Evolutionary conservation across 495 filamentous ascomycete species (phyloP).

Genomic region (Lentithecium fluviatile): DNA sequence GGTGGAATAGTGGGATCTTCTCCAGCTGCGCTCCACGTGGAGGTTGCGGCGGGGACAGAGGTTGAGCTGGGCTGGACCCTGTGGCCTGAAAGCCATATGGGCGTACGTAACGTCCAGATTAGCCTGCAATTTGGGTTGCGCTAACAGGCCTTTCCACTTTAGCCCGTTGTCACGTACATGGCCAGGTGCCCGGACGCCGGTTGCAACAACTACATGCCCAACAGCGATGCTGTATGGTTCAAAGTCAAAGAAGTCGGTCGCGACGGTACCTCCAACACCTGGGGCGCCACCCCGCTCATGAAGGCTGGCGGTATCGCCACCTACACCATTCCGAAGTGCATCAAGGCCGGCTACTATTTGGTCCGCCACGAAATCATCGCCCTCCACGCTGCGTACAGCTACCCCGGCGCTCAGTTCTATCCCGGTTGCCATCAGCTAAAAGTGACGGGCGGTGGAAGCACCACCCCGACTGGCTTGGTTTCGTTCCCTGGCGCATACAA

Average conservation of each 20-base stretch:
- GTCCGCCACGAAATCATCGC: constrained; percentile 36
- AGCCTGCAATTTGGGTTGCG: no score
- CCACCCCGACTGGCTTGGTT: constrained; percentile 17
- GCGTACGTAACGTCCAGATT: background rate
- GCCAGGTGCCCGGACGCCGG: constrained; percentile 31
- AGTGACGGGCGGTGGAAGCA: constrained; percentile 23
- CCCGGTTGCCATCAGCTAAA: constrained; percentile 33
- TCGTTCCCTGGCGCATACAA: constrained; percentile 32
- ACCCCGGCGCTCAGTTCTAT: constrained; percentile 32
- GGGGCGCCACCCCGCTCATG: constrained; percentile 43
- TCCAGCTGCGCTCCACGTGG: constrained; percentile 26
- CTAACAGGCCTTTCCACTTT: no score
- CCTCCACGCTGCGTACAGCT: constrained; percentile 25
- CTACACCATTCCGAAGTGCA: constrained; percentile 25
- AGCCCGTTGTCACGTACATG: constrained; percentile 33
- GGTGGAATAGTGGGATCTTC: constrained; percentile 41
- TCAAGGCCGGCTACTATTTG: constrained; percentile 32
- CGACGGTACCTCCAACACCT: constrained; percentile 33
- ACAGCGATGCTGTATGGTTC: constrained; percentile 47
- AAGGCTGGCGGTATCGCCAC: constrained; percentile 8
- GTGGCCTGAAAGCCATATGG: constrained; percentile 24
- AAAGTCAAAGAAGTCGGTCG: constrained; percentile 32
- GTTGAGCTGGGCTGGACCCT: constrained; percentile 30
- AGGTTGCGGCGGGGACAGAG: constrained; percentile 16
- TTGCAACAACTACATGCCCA: constrained; percentile 24